Evolutionary conservation across 2,329 filamentous ascomycete genomes (phyloP), one percentile per base, ranked within the genome.

Genomic region (Dichotomopilus funicola): DNA sequence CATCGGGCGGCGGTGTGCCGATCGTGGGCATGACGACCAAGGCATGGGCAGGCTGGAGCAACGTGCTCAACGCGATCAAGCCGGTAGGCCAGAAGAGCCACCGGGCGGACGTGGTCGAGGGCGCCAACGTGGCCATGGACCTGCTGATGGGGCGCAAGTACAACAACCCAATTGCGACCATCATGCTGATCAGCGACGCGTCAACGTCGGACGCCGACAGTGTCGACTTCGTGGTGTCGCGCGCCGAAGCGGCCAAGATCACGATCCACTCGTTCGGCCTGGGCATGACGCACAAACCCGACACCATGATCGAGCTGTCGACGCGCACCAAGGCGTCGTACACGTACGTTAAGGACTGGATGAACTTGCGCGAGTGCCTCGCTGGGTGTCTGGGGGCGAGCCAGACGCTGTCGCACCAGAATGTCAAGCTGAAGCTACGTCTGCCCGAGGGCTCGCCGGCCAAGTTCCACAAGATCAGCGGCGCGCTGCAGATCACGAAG

Each of bases 291-390:
- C 94, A 99, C 73, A 97, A 97, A 73, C 94, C 94, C 5, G 94
- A 99, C 68, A 96, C 91, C 0, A 95, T 99, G 91, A 96, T 99
- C 60, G 92, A 97, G 72, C 77, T 99, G 10, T 97, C 94, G 0
- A 94, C 89, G 6, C 82, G 91, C 58, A 99, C 94, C 3, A 99
- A 97, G 74, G 94, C 91, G 4, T 95, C 91, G 1, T 99, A 97
- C 68, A 95, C 91, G 1, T 99, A 97, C 66, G 91, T 99, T 63
- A 99, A 97, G 73, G 94, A 99, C 71, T 99, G 94, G 94, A 97
- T 97, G 92, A 99, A 97, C 92, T 80, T 99, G 38, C 87, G 94
- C 34, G 94, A 99, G 71, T 97, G 94, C 69, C 80, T 96, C 45
- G 94, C 91, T 31, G 94, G 94, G 44, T 97, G 92, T 66, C 76